Percentiles rank a stretch among this genome's conserved stretches.
Evolutionary conservation across 2,329 filamentous ascomycete genomes (phyloP).

Genomic region (Alternaria atra): DNA sequence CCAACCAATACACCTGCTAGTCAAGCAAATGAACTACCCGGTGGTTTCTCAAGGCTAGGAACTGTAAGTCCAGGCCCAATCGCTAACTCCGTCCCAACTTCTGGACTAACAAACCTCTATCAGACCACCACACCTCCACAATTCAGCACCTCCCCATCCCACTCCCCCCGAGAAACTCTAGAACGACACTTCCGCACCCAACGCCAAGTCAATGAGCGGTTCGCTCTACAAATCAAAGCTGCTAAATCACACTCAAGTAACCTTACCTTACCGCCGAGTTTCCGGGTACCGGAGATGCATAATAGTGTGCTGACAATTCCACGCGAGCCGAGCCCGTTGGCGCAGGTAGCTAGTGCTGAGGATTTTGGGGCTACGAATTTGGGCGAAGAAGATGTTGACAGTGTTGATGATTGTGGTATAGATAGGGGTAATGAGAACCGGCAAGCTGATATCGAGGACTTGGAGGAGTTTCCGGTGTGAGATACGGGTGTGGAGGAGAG

Average conservation of each 20-base stretch:
- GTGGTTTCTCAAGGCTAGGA: neutral
- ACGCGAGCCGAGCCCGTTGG: neutral
- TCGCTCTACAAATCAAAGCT: neutral
- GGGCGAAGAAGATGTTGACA: neutral
- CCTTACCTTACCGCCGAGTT: slow-evolving; percentile 7
- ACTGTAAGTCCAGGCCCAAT: neutral
- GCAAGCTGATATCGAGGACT: too few species aligned
- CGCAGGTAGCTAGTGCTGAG: neutral
- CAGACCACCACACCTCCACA: neutral
- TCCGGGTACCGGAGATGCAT: neutral
- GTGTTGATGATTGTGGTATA: neutral
- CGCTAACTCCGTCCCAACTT: neutral
- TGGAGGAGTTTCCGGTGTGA: too few species aligned
- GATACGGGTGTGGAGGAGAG: too few species aligned
- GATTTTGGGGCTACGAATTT: neutral
- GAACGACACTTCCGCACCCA: neutral
- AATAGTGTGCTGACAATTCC: neutral
- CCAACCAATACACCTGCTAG: neutral
- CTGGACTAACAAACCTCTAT: neutral
- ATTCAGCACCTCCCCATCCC: neutral
- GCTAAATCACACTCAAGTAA: slow-evolving; percentile 5
- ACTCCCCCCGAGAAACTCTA: neutral
- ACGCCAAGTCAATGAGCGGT: neutral
- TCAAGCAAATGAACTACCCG: neutral
- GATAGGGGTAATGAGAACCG: neutral